Evolutionary conservation across 2,329 filamentous ascomycete species (phyloP), one percentile per base, ranked within the genome.

Genomic region (Tolypocladium sp.): DNA sequence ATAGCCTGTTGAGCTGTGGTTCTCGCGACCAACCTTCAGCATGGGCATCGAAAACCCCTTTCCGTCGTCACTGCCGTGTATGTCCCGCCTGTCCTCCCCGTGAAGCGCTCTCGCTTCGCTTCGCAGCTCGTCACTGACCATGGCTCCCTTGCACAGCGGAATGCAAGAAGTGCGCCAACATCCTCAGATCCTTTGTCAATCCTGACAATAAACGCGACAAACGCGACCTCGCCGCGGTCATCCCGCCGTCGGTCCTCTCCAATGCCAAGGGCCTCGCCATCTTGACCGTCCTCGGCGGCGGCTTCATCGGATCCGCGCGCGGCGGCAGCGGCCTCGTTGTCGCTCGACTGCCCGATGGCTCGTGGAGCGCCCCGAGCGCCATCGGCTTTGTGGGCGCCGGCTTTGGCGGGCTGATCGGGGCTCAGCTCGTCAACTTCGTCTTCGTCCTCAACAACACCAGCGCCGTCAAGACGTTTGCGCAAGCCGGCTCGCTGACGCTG

Each of bases 141-240:
- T 2, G 35, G 22, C 55, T 57, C 59, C 8, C 22, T 37, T 22
- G 30, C 4, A 54, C 75, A 97, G 93, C 91, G 79, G 94, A 99
- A 79, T 97, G 94, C 79, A 94, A 89, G 75, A 99, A 99, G 77
- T 94, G 92, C 72, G 90, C 90, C 71, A 96, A 96, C 81, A 97
- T 97, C 69, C 84, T 99, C 66, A 85, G 90, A 53, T 96, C 92
- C 15, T 99, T 99, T 73, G 84, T 97, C 72, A 94, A 97, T 72
- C 94, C 94, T 37, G 20, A 35, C 20, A 53, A 53, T 8, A 53
- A 17, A 30, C 49, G 25, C 85, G 87, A 70, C 93, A 97, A 78
- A 79, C 93, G 25, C 73, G 92, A 93, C 7, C 93, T 94, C 59
- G 94, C 97, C 75, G 97, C 97, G 76, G 87, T 99, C 72, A 99